Conservation (phyloP, 352 stramenopile species). For the Globisporangium nunn region DNA sequence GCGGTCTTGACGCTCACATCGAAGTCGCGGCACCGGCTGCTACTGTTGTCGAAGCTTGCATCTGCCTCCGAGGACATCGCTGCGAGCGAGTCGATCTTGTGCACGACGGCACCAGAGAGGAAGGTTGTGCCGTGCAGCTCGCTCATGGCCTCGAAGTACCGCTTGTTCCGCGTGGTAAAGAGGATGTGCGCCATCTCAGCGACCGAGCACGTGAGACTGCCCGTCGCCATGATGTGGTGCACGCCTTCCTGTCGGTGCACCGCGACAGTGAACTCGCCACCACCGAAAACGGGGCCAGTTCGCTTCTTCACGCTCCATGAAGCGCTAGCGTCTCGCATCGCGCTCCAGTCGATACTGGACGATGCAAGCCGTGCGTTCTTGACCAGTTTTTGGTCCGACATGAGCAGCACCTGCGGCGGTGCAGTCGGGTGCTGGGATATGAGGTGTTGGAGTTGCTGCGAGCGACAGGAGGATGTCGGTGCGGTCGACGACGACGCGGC, state of each 20-base stretch:
- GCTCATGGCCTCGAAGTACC: constrained; percentile 20
- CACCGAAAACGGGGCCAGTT: constrained; percentile 4
- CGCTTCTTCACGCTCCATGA: constrained; percentile 5
- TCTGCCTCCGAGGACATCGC: not conserved
- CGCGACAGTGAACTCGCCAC: constrained; percentile 9
- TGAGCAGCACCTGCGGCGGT: not conserved
- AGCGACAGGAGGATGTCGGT: not conserved
- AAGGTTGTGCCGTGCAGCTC: constrained; percentile 27
- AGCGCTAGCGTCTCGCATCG: constrained; percentile 2
- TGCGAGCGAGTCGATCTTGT: constrained; percentile 8
- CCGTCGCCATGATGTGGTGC: constrained; percentile 8
- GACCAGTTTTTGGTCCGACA: constrained; percentile 5
- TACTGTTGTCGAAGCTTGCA: not conserved
- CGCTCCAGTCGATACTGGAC: constrained; percentile 6
- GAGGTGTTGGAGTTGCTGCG: not conserved
- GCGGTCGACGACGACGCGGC: not conserved
- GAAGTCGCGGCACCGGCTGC: not conserved
- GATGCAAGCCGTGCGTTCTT: not conserved
- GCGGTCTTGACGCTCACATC: constrained; percentile 27
- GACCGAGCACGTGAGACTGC: constrained; percentile 26
- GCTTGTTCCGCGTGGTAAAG: constrained; percentile 7
- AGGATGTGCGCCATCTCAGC: constrained; percentile 24
- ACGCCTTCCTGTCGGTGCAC: constrained; percentile 10
- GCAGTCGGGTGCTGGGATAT: not conserved
- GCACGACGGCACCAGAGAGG: constrained; percentile 16